These are phyloP conservation scores for Coemansia umbellata DNA, from an alignment of 192 early-diverging fungal species.

Conservation along the genomic window DNA sequence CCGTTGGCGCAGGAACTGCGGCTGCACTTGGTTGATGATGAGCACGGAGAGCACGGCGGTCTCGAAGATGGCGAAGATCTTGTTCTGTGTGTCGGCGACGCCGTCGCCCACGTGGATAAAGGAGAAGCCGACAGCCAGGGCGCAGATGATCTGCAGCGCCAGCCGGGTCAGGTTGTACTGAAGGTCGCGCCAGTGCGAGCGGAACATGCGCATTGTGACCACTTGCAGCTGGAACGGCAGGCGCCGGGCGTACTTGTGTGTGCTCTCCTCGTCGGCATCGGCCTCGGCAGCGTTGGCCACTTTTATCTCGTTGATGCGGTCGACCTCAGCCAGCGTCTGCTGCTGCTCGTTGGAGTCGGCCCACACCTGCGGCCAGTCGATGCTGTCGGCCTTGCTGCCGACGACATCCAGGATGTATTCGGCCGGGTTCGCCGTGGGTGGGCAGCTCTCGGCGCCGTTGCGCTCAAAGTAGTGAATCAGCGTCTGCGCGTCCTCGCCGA, in stretches of 20 bases:
- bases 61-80: conserved; percentile 69
- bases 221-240: conserved; percentile 52
- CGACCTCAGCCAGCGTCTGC: conserved; percentile 51
- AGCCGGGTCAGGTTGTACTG: conserved; percentile 73
- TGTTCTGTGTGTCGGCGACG: conserved; percentile 59
- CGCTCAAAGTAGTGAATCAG: conserved; percentile 75
- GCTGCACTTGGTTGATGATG: conserved; percentile 67
- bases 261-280: conserved; percentile 22
- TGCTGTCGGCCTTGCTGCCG: conserved; percentile 36
- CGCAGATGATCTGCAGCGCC: conserved; percentile 55
- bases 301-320: conserved; percentile 45
- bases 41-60: conserved; percentile 63
- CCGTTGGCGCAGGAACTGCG: conserved; percentile 65
- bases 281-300: background rate
- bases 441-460: conserved; percentile 67
- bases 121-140: conserved; percentile 68
- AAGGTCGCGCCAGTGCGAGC: conserved; percentile 68
- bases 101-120: conserved; percentile 62
- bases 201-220: conserved; percentile 62
- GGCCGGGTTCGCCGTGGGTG: conserved; percentile 69
- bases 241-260: conserved; percentile 49
- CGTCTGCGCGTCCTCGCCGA: conserved; percentile 60
- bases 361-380: conserved; percentile 78
- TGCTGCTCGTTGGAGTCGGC: conserved; percentile 52
- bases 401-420: conserved; percentile 84